Conservation (phyloP, 148 eudicot species). For the Diospyros lotus region DNA sequence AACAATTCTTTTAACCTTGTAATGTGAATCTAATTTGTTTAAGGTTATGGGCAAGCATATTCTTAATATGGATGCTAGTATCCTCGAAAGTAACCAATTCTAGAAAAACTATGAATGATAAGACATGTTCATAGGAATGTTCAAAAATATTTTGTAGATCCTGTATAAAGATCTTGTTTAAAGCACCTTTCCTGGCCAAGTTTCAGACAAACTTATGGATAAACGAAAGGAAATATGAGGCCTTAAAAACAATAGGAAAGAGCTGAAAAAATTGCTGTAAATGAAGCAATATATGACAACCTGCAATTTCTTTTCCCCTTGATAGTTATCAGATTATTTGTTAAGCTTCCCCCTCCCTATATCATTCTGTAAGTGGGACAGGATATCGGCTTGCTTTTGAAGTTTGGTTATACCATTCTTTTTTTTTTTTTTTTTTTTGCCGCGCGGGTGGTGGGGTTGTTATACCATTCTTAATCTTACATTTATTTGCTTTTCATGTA, state of each 20-base stretch:
- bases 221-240: not conserved
- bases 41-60: no score
- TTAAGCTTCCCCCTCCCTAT: not conserved
- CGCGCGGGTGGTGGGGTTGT: not conserved
- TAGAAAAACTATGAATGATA: no score
- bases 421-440: conserved; percentile 1
- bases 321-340: not conserved
- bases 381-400: not conserved
- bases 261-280: not conserved
- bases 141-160: no score
- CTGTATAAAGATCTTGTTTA: no score
- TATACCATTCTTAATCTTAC: not conserved
- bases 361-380: not conserved
- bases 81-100: no score
- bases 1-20: no score
- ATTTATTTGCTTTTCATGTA: conserved; percentile 13
- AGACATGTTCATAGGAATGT: no score
- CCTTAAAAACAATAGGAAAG: not conserved
- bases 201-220: not conserved
- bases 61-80: no score
- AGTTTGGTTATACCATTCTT: not conserved
- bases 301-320: not conserved
- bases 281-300: not conserved
- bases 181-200: not conserved
- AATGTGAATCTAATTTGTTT: no score